Percentiles rank a stretch among this genome's conserved stretches.
Evolutionary conservation across 257 asterid genomes (phyloP).

Genomic region (Plantago major): DNA sequence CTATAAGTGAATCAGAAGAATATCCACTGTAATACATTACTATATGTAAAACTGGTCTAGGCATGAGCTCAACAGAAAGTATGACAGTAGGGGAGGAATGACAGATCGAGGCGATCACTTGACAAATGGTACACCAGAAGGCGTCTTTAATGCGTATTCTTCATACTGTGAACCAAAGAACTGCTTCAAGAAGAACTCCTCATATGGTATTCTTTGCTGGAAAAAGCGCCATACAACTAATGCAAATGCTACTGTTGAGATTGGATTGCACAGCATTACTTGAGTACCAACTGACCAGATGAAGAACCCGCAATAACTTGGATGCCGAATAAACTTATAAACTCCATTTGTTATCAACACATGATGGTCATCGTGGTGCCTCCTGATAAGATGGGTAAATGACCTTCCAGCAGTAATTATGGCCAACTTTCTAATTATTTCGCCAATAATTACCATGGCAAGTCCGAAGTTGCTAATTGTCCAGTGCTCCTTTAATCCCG

Average conservation of each 20-base stretch:
- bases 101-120: slow-evolving; percentile 31
- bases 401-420: slow-evolving; percentile 83
- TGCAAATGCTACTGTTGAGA: slow-evolving; percentile 55
- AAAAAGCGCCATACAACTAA: slow-evolving; percentile 76
- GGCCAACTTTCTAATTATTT: slow-evolving; percentile 71
- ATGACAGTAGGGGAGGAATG: no score
- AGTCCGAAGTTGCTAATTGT: slow-evolving; percentile 65
- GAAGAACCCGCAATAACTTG: slow-evolving; percentile 68
- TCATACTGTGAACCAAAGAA: slow-evolving; percentile 69
- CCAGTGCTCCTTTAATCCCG: slow-evolving; percentile 66
- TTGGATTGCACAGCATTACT: slow-evolving; percentile 78
- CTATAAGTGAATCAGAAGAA: no score
- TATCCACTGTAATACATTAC: no score
- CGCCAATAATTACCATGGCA: slow-evolving; percentile 66
- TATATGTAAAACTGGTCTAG: no score
- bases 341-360: slow-evolving; percentile 67
- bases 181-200: slow-evolving; percentile 78
- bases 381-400: slow-evolving; percentile 76
- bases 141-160: slow-evolving; percentile 50
- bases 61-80: no score
- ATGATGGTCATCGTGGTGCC: slow-evolving; percentile 62
- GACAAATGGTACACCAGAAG: slow-evolving; percentile 81
- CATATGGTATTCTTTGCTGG: slow-evolving; percentile 62
- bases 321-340: slow-evolving; percentile 61
- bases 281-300: slow-evolving; percentile 63